phyloP scores from a whole-genome alignment of 2,329 filamentous ascomycete genomes.

The Trichoderma oligosporum region DNA sequence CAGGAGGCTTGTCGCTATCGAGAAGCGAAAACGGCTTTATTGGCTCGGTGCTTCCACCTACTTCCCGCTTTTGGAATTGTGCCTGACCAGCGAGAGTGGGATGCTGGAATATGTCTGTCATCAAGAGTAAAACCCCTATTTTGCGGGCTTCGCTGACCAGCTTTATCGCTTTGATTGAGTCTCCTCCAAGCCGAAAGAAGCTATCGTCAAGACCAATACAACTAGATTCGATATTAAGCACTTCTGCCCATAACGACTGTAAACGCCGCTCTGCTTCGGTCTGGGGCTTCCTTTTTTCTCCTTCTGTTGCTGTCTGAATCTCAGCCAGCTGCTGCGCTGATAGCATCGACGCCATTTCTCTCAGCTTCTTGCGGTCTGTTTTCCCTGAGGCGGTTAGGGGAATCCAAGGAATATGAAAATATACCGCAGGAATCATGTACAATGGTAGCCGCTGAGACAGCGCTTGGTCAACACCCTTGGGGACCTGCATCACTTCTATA shows the following conservation, averaged over 20 bases:
- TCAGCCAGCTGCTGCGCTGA: not conserved
- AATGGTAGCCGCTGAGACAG: slow-evolving; percentile 4
- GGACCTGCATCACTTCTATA: no score
- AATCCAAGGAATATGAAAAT: slow-evolving; percentile 18
- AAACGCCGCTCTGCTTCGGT: no score
- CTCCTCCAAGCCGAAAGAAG: slow-evolving; percentile 48
- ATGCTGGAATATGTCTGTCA: slow-evolving; percentile 17
- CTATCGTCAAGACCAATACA: slow-evolving; percentile 40
- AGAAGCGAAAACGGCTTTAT: not conserved
- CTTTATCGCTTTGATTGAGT: slow-evolving; percentile 47
- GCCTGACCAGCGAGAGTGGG: no score
- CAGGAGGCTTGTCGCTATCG: no score
- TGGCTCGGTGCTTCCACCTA: not conserved
- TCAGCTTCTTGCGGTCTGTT: slow-evolving; percentile 17
- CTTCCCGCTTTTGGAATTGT: no score
- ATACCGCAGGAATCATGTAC: slow-evolving; percentile 24
- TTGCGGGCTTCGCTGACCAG: slow-evolving; percentile 28
- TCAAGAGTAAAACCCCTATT: not conserved
- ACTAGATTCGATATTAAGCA: not conserved
- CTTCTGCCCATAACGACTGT: no score
- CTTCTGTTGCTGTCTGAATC: no score
- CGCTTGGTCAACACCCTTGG: not conserved
- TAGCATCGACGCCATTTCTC: not conserved
- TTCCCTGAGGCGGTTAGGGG: slow-evolving; percentile 21
- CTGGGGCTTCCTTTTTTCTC: no score